Evolutionary conservation across 2,329 filamentous ascomycete species (phyloP), one percentile per base, ranked within the genome.

Genomic region (Didymella segeticola): DNA sequence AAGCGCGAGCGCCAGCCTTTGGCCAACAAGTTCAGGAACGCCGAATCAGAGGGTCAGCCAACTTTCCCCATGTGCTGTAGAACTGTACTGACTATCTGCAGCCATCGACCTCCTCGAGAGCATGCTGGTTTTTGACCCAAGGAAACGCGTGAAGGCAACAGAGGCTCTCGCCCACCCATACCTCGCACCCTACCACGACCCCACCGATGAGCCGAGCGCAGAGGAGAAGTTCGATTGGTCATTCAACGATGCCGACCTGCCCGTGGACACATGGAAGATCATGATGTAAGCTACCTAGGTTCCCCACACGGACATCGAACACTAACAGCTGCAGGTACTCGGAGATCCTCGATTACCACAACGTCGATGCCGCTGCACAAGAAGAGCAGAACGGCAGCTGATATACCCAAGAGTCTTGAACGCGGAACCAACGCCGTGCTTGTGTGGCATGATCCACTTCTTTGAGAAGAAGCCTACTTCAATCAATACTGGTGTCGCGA

Each of bases 141-240:
- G 91, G 82, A 96, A 92, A 84, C 87, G 95, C 72, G 88, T 98
- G 72, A 91, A 90, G 60, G 95, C 95, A 10, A 85, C 87, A 50
- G 86, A 96, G 60, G 93, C 90, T 22, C 85, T 99, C 46, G 87
- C 88, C 41, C 93, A 99, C 77, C 90, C 93, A 64, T 99, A 99
- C 76, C 89, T 99, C 42, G 86, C 91, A 9, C 93, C 93, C 7
- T 99, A 99, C 80, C 95, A 99, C 78, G 95, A 99, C 73, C 93
- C 95, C 8, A 95, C 90, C 37, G 95, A 99, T 71, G 95, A 99
- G 81, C 95, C 95, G 1, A 88, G 92, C 14, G 91, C 95, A 19
- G 91, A 96, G 57, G 93, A 97, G 81, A 97, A 96, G 80, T 99
- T 99, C 69, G 95, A 99, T 75, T 99, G 95, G 95, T 97, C 93